Conservation (phyloP, 176 grass and related monocot genomes). For the Juncus inflexus region DNA sequence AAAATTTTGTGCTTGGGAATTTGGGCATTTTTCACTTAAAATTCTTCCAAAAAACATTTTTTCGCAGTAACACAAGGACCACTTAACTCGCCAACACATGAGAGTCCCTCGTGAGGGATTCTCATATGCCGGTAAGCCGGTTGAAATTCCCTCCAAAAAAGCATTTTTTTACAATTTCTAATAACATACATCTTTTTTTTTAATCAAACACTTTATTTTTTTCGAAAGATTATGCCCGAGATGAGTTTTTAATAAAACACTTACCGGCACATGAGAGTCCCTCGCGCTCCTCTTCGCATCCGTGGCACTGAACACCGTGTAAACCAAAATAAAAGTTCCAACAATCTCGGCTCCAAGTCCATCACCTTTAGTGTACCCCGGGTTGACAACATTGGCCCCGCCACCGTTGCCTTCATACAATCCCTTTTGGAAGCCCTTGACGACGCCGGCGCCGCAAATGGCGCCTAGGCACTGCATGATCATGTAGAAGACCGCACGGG, state of each 20-base stretch:
- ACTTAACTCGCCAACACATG: no score
- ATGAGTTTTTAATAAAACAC: neutral
- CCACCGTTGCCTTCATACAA: slow-evolving; percentile 50
- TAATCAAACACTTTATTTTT: neutral
- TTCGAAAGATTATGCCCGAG: no score
- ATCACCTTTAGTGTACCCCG: slow-evolving; percentile 61
- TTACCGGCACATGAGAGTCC: slow-evolving; percentile 74
- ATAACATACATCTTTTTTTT: no score
- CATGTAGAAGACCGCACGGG: slow-evolving; percentile 63
- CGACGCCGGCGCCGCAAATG: slow-evolving; percentile 75
- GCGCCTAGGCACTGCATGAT: slow-evolving; percentile 85
- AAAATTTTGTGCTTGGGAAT: no score
- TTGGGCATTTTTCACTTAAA: no score
- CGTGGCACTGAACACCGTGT: slow-evolving; percentile 86
- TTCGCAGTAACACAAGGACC: no score
- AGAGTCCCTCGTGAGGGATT: no score
- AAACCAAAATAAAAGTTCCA: slow-evolving; percentile 72
- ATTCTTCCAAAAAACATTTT: no score
- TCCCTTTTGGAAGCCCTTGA: slow-evolving; percentile 59
- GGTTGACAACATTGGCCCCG: slow-evolving; percentile 57
- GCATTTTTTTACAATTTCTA: neutral
- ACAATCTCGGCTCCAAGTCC: slow-evolving; percentile 73
- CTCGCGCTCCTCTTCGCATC: slow-evolving; percentile 82
- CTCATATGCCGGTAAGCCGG: no score
- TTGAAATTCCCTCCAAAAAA: no score